Conservation (phyloP, 768 basidiomycete genomes). For the Trametes cinnabarina region DNA sequence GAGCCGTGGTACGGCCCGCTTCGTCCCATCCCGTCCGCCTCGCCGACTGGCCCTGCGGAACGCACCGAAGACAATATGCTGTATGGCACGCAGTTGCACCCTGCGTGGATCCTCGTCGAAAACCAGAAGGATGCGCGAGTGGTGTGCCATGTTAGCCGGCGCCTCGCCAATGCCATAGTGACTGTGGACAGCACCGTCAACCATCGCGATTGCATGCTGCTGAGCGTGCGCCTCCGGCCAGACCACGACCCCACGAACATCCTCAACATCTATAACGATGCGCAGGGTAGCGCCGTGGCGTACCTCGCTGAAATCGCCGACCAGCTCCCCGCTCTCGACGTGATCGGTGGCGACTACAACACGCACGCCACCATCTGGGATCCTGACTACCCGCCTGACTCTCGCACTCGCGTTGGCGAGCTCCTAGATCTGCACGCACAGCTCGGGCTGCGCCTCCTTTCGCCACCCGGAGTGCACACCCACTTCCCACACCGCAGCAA, state of each 20-base stretch:
- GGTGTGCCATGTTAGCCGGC: background rate
- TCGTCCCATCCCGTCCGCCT: background rate
- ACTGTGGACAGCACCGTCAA: background rate
- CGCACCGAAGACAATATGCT: slow-evolving; percentile 1
- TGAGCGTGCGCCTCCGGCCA: background rate
- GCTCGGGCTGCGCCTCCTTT: background rate
- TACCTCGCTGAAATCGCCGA: background rate
- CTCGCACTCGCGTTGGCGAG: background rate
- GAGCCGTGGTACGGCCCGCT: slow-evolving; percentile 2
- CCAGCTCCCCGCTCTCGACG: background rate
- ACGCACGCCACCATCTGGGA: background rate
- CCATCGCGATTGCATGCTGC: slow-evolving; percentile 1
- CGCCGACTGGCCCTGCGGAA: background rate
- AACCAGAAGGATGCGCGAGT: background rate
- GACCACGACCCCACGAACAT: background rate
- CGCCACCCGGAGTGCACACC: background rate
- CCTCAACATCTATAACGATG: background rate
- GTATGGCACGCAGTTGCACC: slow-evolving; percentile 1
- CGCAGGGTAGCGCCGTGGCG: background rate
- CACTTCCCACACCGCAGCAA: background rate
- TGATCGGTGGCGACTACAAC: slow-evolving; percentile 1
- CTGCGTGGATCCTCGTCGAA: background rate
- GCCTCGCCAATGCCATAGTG: background rate
- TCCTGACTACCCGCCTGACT: background rate
- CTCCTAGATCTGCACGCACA: background rate